Base-by-base conservation (phyloP, 345 rosid species). In the Carallia brachiata region DNA sequence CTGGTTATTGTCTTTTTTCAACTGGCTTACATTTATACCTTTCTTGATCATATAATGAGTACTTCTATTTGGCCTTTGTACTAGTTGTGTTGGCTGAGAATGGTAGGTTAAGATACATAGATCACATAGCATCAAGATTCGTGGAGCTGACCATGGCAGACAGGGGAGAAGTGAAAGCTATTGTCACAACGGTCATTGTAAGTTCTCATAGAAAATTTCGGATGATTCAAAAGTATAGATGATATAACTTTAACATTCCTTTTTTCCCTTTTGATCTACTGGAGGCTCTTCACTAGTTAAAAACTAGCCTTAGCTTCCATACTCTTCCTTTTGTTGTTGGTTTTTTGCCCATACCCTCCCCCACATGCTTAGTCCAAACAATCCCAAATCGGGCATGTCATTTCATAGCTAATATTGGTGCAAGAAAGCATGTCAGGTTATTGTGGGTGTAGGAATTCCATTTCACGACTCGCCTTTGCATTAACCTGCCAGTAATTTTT, bases 161-260 rank as follows among this genome's bases (percentile, higher is more conserved):
- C 61, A 95, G 61, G 71, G 98, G 98, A 73, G 90, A 85, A 74
- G 84, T 92, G 69, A 84, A 83, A 73, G 99, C 87, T 37, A 75
- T 84, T 68, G 94, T 92, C 40, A 95, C 96, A 68, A 81, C 88
- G 48, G 91, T 92, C 75, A 82, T 89, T 62, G 99, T 92, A 85
- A 86, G 98, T 80, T 76, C 19, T 57, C 36, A 17, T 15, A 36
- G 62, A 6, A 36, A 65, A 65, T 37, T 37, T 7, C 67, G 1
- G 13, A 15, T 23, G 7, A 0, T 1, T 10, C 5, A 3, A 3
- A n/a, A 16, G 13, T 19, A 18, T 19, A 18, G 1, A 62, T 32
- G 44, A 34, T 32, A n/a, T 16, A 18, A 18, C 8, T 16, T 61
- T 23, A 15, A 16, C 23, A 32, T 9, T 62, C 5, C 15, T n/a